Conservation (phyloP, 2,329 filamentous ascomycete species). For the Monilinia polystroma region DNA sequence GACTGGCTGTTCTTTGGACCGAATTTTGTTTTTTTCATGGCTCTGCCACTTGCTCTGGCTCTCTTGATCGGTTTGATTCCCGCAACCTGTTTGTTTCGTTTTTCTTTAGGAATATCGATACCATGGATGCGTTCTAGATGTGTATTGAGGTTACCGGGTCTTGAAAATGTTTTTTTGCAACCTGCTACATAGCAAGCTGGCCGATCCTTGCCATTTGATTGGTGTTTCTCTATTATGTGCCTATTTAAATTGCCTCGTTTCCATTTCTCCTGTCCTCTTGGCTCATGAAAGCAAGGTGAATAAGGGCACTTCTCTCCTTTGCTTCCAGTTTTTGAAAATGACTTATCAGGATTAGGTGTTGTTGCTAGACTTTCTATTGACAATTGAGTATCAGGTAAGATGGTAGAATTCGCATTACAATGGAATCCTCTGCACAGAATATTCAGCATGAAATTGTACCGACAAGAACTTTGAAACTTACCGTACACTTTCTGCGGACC, state of each 20-base stretch:
- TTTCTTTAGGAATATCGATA: fast-evolving
- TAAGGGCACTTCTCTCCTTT: background rate
- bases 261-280: constrained; percentile 35
- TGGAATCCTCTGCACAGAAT: background rate
- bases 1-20: too few relatives aligned
- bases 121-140: constrained; percentile 19
- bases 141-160: constrained; percentile 35
- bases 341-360: background rate
- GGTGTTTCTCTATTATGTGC: constrained; percentile 34
- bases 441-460: background rate
- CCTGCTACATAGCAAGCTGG: constrained; percentile 29
- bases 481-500: background rate
- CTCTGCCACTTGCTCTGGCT: background rate
- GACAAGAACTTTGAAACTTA: background rate
- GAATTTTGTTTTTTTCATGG: background rate
- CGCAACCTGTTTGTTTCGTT: background rate
- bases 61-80: background rate
- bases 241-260: constrained; percentile 35
- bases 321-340: background rate
- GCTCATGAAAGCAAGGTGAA: constrained; percentile 28
- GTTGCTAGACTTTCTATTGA: background rate
- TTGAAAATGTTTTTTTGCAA: constrained; percentile 32
- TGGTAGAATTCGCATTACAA: background rate
- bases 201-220: constrained; percentile 19
- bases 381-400: background rate